Percentiles rank a stretch among this genome's conserved stretches.
phyloP scores from a whole-genome alignment of 1,139 yeast genomes.

The Candida sp. region DNA sequence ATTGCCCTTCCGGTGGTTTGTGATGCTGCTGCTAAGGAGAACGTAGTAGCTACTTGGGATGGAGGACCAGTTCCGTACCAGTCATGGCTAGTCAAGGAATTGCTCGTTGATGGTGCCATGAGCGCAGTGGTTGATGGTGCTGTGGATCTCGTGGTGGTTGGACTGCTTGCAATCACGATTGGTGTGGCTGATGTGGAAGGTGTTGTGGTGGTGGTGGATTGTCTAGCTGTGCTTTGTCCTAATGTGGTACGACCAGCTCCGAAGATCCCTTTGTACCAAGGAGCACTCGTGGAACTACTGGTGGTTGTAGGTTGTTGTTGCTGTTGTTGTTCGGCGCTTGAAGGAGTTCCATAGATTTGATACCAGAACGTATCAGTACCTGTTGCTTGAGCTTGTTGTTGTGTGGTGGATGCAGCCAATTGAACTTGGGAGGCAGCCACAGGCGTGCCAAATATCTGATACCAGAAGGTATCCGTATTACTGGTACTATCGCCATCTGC shows the following conservation, averaged over 20 bases:
- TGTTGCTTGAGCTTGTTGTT: neutral
- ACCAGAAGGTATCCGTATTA: neutral
- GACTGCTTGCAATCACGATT: neutral
- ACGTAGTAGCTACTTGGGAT: no score
- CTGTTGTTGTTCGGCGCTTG: neutral
- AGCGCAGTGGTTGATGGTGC: neutral
- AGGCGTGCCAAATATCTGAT: slow-evolving; percentile 5
- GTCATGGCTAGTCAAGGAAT: neutral
- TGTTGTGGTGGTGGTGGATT: neutral
- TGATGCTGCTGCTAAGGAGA: no score
- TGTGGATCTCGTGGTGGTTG: neutral
- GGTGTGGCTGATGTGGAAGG: neutral
- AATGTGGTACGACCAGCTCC: slow-evolving; percentile 9
- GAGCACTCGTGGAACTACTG: neutral
- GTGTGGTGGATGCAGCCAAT: neutral
- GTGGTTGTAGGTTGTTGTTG: neutral
- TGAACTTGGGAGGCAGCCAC: neutral
- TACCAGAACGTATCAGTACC: neutral
- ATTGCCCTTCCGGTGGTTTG: neutral
- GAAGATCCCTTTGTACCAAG: slow-evolving; percentile 8
- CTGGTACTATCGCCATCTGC: neutral
- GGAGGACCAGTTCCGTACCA: neutral
- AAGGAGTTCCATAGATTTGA: slow-evolving; percentile 2
- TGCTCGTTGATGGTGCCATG: neutral
- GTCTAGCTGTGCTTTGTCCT: slow-evolving; percentile 3